A percentile compares a stretch with the other conserved stretches of the same genome.
phyloP scores from a whole-genome alignment of 2,329 filamentous ascomycete genomes.

The Ceratocystis destructans region DNA sequence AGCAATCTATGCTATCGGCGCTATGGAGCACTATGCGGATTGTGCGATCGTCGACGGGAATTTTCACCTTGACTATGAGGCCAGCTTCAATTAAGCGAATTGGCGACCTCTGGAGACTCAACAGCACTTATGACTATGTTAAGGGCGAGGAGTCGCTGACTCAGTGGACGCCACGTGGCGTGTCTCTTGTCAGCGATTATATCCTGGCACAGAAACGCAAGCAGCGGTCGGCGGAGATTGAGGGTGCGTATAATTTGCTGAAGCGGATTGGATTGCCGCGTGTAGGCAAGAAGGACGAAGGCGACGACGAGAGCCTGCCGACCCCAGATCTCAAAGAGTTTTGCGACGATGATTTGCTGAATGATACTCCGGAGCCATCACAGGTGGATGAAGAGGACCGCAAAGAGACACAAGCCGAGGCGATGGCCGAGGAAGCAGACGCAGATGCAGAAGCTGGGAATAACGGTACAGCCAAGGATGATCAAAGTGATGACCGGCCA shows the following conservation, averaged over 20 bases:
- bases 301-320: slow-evolving; percentile 20
- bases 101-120: slow-evolving; percentile 91
- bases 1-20: slow-evolving; percentile 72
- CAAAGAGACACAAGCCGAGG: slow-evolving; percentile 21
- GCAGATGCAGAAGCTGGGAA: background rate
- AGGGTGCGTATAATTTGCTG: slow-evolving; percentile 55
- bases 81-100: slow-evolving; percentile 83
- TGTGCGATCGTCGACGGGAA: slow-evolving; percentile 71
- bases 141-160: slow-evolving; percentile 83
- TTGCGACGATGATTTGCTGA: slow-evolving; percentile 41
- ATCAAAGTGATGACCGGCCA: background rate
- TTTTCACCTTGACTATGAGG: slow-evolving; percentile 76
- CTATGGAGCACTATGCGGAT: slow-evolving; percentile 76
- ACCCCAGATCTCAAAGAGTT: slow-evolving; percentile 22
- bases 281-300: slow-evolving; percentile 23
- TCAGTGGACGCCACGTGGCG: slow-evolving; percentile 76
- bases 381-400: slow-evolving; percentile 29
- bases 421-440: slow-evolving; percentile 21
- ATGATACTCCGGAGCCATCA: slow-evolving; percentile 42
- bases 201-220: slow-evolving; percentile 61
- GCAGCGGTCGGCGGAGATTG: slow-evolving; percentile 63
- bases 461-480: background rate
- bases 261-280: slow-evolving; percentile 37
- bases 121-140: slow-evolving; percentile 86
- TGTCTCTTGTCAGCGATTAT: slow-evolving; percentile 82